Conservation (phyloP, 148 eudicot genomes). For the Rhododendron simsii region DNA sequence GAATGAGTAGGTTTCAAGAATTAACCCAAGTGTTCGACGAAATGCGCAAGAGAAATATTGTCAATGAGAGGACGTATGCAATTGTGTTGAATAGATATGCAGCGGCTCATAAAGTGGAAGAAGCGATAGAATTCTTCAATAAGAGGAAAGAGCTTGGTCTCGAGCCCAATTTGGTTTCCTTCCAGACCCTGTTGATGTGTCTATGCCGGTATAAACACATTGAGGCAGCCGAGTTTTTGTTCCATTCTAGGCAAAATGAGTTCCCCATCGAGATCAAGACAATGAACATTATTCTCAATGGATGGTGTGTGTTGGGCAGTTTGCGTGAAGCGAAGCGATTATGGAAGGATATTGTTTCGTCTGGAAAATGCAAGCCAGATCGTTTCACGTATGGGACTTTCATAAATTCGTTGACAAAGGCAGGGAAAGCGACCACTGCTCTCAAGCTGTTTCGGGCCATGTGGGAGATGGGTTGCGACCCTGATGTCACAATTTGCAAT, state of each 20-base stretch:
- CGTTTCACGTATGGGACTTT: slow-evolving; percentile 62
- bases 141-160: slow-evolving; percentile 59
- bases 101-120: slow-evolving; percentile 64
- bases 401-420: slow-evolving; percentile 58
- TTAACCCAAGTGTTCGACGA: slow-evolving; percentile 54
- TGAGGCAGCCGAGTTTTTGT: slow-evolving; percentile 68
- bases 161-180: slow-evolving; percentile 49
- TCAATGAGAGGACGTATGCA: slow-evolving; percentile 62
- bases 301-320: slow-evolving; percentile 75
- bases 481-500: slow-evolving; percentile 67
- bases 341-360: slow-evolving; percentile 65
- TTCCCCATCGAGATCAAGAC: slow-evolving; percentile 58
- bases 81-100: slow-evolving; percentile 60
- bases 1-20: slow-evolving; percentile 55
- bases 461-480: slow-evolving; percentile 61
- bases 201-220: slow-evolving; percentile 74
- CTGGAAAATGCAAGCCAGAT: slow-evolving; percentile 49
- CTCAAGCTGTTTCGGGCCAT: slow-evolving; percentile 51
- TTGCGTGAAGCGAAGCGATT: slow-evolving; percentile 72
- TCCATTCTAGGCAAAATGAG: slow-evolving; percentile 45
- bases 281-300: slow-evolving; percentile 73
- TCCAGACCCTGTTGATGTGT: slow-evolving; percentile 58
- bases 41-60: slow-evolving; percentile 52
- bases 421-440: slow-evolving; percentile 62
- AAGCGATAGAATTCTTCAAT: slow-evolving; percentile 50